A percentile compares a stretch with the other conserved stretches of the same genome.
phyloP scores from a whole-genome alignment of 495 filamentous ascomycete genomes.

The Margaritispora aquatica region DNA sequence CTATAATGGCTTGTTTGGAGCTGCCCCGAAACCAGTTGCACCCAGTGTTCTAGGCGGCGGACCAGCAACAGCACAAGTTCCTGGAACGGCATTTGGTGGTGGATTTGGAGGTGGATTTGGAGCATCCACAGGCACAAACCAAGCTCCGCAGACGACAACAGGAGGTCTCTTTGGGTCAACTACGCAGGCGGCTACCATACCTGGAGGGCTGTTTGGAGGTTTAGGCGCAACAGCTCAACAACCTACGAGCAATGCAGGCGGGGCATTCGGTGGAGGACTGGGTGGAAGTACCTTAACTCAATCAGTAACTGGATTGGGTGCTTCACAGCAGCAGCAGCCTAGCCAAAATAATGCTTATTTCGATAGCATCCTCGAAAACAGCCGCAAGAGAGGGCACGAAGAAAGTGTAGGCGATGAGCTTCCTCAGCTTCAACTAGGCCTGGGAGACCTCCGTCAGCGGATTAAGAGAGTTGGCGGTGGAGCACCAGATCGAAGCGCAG shows the following conservation, averaged over 20 bases:
- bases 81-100: neutral
- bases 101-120: neutral
- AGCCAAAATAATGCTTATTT: constrained; percentile 57
- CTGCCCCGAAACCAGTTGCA: neutral
- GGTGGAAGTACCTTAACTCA: neutral
- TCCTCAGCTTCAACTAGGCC: constrained; percentile 70
- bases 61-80: neutral
- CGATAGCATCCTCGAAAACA: constrained; percentile 77
- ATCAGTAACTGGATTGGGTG: neutral
- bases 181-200: neutral
- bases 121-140: neutral
- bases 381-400: constrained; percentile 54
- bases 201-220: neutral
- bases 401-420: constrained; percentile 49
- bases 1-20: neutral
- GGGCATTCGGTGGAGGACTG: neutral
- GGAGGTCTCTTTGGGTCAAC: neutral
- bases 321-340: constrained; percentile 9
- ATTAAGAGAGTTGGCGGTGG: constrained; percentile 68
- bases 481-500: constrained; percentile 38
- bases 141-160: neutral
- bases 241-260: neutral
- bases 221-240: neutral
- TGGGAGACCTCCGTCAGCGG: constrained; percentile 80
- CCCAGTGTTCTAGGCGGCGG: neutral